Conservation (phyloP, 2,329 filamentous ascomycete species). For the Pyrenochaeta sp. region DNA sequence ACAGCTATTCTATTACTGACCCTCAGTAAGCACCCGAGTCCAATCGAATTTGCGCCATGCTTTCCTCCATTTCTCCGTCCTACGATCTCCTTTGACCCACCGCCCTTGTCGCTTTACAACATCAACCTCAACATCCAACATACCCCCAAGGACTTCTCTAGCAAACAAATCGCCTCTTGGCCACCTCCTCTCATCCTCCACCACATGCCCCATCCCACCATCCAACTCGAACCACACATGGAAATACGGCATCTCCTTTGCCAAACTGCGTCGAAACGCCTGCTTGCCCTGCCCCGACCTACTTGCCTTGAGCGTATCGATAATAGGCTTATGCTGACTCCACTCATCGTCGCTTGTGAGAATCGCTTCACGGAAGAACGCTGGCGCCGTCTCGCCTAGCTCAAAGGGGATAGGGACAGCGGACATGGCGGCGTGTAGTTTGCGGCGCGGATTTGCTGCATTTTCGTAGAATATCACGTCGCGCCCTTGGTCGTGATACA, state of each 20-base stretch:
- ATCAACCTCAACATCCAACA: constrained; percentile 83
- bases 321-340: constrained; percentile 93
- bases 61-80: constrained; percentile 81
- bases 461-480: constrained; percentile 99
- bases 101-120: constrained; percentile 89
- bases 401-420: constrained; percentile 89
- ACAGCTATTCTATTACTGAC: constrained; percentile 7
- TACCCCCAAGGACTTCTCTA: constrained; percentile 88
- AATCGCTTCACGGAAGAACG: constrained; percentile 96
- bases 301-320: constrained; percentile 78
- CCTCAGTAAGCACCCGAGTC: constrained; percentile 69
- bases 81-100: constrained; percentile 75
- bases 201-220: constrained; percentile 89
- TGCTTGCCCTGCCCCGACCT: constrained; percentile 75
- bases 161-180: constrained; percentile 92
- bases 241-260: constrained; percentile 98
- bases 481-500: constrained; percentile 93
- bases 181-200: constrained; percentile 87
- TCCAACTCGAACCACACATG: constrained; percentile 95
- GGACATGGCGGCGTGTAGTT: constrained; percentile 83
- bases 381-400: constrained; percentile 88
- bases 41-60: constrained; percentile 95
- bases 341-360: constrained; percentile 89
- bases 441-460: constrained; percentile 79
- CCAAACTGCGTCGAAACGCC: constrained; percentile 83